Conservation (phyloP, 192 early-diverging fungal species). For the Radiomyces spectabilis region DNA sequence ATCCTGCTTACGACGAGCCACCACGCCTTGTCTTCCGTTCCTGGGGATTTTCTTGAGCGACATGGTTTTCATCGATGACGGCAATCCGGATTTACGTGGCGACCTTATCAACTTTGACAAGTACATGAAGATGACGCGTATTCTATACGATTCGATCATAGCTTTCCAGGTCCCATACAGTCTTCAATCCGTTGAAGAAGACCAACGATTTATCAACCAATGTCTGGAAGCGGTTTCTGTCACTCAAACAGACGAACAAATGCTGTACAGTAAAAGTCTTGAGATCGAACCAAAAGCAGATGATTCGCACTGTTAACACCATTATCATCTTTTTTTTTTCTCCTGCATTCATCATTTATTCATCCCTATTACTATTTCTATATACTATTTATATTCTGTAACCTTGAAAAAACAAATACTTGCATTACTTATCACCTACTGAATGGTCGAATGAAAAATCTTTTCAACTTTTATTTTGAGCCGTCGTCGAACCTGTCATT, state of each 20-base stretch:
- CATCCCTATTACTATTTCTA: too few species aligned
- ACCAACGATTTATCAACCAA: not conserved
- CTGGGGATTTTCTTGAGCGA: slow-evolving; percentile 77
- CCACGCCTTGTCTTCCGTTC: slow-evolving; percentile 67
- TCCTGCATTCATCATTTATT: too few species aligned
- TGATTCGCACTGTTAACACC: too few species aligned
- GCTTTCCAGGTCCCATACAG: not conserved
- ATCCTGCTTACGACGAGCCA: slow-evolving; percentile 34
- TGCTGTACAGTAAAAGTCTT: not conserved
- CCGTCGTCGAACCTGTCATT: too few species aligned
- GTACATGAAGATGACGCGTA: slow-evolving; percentile 46
- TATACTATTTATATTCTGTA: too few species aligned
- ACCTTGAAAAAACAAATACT: too few species aligned
- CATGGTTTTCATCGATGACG: slow-evolving; percentile 79
- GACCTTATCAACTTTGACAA: slow-evolving; percentile 73
- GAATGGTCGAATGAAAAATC: too few species aligned
- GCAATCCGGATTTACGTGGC: slow-evolving; percentile 58
- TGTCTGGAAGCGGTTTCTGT: not conserved
- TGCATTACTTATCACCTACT: too few species aligned
- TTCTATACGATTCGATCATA: slow-evolving; percentile 32
- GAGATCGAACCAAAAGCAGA: not conserved
- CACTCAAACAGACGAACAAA: not conserved
- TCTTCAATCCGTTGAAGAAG: not conserved
- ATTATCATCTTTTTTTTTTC: too few species aligned
- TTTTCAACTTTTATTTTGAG: too few species aligned